phyloP scores from a whole-genome alignment of 2,329 filamentous ascomycete genomes.

The Talaromyces piceae region DNA sequence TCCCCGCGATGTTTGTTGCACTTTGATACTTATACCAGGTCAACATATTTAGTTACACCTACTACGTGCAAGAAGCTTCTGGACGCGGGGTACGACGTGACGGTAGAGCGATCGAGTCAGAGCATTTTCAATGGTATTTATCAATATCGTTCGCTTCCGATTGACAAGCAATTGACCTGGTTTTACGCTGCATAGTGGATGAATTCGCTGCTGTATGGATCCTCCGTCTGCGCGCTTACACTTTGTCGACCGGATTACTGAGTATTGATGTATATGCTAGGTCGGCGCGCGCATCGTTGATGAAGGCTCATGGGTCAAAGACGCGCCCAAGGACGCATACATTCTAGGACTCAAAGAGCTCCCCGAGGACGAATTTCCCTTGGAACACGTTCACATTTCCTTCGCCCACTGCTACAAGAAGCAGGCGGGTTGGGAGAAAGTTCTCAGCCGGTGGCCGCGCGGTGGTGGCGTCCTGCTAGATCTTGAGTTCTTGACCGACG shows the following conservation, averaged over 20 bases:
- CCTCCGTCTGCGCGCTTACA: background rate
- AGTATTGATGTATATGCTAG: constrained; percentile 35
- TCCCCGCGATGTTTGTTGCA: background rate
- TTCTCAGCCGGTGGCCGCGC: constrained; percentile 69
- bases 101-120: constrained; percentile 59
- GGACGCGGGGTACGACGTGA: constrained; percentile 61
- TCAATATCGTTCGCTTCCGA: background rate
- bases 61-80: constrained; percentile 55
- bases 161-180: background rate
- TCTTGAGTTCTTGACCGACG: constrained; percentile 76
- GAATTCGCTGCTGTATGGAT: constrained; percentile 11
- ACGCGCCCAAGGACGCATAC: constrained; percentile 60
- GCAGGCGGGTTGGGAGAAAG: constrained; percentile 70
- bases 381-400: constrained; percentile 65
- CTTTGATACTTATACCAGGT: constrained; percentile 10
- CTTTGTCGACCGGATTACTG: constrained; percentile 21
- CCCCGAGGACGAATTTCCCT: constrained; percentile 60
- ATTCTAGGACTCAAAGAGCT: constrained; percentile 74
- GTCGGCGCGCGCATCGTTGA: constrained; percentile 59
- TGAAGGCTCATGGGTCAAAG: constrained; percentile 56
- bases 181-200: constrained; percentile 2
- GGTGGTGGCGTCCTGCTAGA: constrained; percentile 74
- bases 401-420: constrained; percentile 71
- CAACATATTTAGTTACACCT: constrained; percentile 33
- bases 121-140: constrained; percentile 50